These are phyloP conservation scores for Daldinia concentrica DNA, from an alignment of 495 filamentous ascomycete species.

Conservation along the genomic window DNA sequence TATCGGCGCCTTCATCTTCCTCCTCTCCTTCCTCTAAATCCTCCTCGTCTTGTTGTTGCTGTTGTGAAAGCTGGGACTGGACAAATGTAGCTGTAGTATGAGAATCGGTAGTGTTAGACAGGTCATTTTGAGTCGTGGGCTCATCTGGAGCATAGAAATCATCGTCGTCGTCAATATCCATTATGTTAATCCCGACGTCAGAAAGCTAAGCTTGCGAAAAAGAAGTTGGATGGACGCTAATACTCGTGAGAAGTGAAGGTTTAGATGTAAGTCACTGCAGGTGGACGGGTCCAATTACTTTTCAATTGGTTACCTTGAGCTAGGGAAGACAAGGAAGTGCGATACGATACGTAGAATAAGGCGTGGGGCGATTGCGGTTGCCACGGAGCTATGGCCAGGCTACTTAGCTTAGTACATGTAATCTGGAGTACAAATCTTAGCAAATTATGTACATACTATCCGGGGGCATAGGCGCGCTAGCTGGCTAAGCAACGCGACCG, in stretches of 20 bases:
- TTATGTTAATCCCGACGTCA: too few species aligned
- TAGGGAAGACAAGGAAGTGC: not conserved
- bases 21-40: conserved; percentile 68
- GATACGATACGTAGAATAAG: not conserved
- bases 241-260: not conserved
- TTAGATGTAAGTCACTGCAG: not conserved
- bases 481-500: not conserved
- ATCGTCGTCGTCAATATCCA: conserved; percentile 77
- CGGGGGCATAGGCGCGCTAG: not conserved
- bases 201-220: too few species aligned
- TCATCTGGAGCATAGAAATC: conserved; percentile 71
- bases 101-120: conserved; percentile 2
- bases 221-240: too few species aligned
- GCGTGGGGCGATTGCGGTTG: not conserved
- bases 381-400: conserved; percentile 5
- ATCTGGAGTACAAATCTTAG: not conserved
- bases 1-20: conserved; percentile 76
- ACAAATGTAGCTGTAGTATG: conserved; percentile 5
- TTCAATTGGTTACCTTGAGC: not conserved
- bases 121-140: conserved; percentile 46
- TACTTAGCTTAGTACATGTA: not conserved
- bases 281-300: not conserved
- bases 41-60: conserved; percentile 45
- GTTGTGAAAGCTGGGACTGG: conserved; percentile 26
- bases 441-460: not conserved